These are phyloP conservation scores for Leishmania martiniquensis DNA, from an alignment of 208 protist genomes.

Conservation along the genomic window DNA sequence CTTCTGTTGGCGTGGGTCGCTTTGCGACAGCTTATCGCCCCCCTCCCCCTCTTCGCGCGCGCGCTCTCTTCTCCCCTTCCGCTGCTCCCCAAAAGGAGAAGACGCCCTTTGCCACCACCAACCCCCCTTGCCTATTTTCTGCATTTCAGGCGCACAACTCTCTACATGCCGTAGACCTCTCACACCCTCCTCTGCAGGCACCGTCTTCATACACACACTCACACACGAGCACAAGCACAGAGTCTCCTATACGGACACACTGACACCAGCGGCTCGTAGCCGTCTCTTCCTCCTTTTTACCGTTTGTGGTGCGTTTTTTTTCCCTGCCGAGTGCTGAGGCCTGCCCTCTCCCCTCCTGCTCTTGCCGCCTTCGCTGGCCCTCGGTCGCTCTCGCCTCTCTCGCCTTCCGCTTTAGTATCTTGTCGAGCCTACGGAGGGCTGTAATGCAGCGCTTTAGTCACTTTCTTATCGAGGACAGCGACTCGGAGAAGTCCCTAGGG, in stretches of 20 bases:
- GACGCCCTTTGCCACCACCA: neutral
- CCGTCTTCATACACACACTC: too few relatives aligned
- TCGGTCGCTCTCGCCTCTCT: neutral
- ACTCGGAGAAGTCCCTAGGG: conserved; percentile 52
- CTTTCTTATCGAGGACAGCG: conserved; percentile 60
- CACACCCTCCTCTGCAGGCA: too few relatives aligned
- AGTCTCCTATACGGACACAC: neutral
- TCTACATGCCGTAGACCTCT: neutral
- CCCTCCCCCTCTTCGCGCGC: neutral
- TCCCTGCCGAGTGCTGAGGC: neutral
- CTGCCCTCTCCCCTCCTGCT: neutral
- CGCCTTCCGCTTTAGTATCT: neutral
- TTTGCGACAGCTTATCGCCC: neutral
- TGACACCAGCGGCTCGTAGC: neutral
- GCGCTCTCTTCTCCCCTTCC: too few relatives aligned
- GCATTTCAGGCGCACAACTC: neutral
- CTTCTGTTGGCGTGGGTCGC: neutral
- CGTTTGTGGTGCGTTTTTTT: neutral
- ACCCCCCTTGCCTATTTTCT: neutral
- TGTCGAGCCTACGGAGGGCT: neutral
- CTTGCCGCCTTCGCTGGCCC: neutral
- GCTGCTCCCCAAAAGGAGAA: too few relatives aligned
- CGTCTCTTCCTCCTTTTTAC: neutral
- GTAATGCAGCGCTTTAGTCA: conserved; percentile 53
- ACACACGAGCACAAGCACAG: neutral